Evolutionary conservation across 768 basidiomycete species (phyloP).

Genomic region (Phylloporus sp.): DNA sequence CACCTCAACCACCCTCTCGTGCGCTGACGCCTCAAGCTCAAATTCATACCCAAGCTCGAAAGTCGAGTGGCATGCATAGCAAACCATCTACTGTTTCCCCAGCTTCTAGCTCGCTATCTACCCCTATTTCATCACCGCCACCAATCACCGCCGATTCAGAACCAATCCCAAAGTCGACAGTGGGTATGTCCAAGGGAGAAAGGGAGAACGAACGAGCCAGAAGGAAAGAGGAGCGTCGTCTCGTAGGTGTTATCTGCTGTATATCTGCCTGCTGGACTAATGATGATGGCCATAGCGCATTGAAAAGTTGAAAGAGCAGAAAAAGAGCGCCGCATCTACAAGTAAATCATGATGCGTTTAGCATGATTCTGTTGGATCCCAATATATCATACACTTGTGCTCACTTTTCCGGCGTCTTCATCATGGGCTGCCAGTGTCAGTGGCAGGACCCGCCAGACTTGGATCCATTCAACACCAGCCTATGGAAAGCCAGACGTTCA

Average conservation of each 20-base stretch:
- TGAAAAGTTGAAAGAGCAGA: constrained; percentile 77
- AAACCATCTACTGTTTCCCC: constrained; percentile 10
- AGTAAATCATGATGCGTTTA: not conserved
- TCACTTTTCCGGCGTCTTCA: too few species aligned
- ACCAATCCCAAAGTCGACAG: constrained; percentile 29
- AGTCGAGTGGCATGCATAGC: not conserved
- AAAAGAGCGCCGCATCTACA: constrained; percentile 43
- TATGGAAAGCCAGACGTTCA: too few species aligned
- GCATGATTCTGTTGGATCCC: not conserved
- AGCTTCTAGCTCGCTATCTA: constrained; percentile 19
- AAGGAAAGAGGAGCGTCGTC: constrained; percentile 87
- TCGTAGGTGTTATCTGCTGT: constrained; percentile 44
- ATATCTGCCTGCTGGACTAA: not conserved
- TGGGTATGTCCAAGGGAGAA: constrained; percentile 78
- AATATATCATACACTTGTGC: not conserved
- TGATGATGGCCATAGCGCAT: constrained; percentile 50
- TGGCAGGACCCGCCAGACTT: too few species aligned
- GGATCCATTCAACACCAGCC: too few species aligned
- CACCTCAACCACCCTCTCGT: constrained; percentile 16
- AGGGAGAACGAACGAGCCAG: constrained; percentile 91
- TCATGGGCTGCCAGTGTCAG: too few species aligned
- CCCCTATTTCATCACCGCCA: constrained; percentile 24
- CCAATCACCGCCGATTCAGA: constrained; percentile 11
- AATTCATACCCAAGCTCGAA: constrained; percentile 3
- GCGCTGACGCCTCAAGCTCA: constrained; percentile 21